Conservation (phyloP, 495 filamentous ascomycete species). For the Patellaria atrata region DNA sequence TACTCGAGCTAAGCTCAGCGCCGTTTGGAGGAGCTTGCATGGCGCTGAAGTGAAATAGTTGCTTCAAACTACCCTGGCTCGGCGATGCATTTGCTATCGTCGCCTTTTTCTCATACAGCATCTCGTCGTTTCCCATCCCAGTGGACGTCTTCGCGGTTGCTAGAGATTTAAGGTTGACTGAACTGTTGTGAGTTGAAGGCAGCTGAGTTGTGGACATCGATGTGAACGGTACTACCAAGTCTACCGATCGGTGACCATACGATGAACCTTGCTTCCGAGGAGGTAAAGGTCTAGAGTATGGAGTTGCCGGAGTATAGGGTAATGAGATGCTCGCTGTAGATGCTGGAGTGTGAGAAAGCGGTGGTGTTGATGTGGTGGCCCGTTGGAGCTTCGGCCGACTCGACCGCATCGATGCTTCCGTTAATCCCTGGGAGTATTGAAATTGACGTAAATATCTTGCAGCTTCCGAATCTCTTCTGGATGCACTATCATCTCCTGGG, state of each 20-base stretch:
- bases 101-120: conserved; percentile 17
- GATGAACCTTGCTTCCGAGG: conserved; percentile 18
- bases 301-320: conserved; percentile 16
- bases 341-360: conserved; percentile 24
- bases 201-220: conserved; percentile 8
- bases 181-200: conserved; percentile 11
- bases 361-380: conserved; percentile 20
- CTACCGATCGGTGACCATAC: conserved; percentile 19
- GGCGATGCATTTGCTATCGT: conserved; percentile 12
- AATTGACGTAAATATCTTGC: conserved; percentile 22
- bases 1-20: too few relatives aligned
- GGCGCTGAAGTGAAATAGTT: conserved; percentile 16
- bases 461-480: conserved; percentile 18
- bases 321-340: conserved; percentile 22
- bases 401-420: conserved; percentile 8
- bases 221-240: conserved; percentile 23
- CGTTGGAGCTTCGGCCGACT: conserved; percentile 16
- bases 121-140: conserved; percentile 5
- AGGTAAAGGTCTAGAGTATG: conserved; percentile 21
- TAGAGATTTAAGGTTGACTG: conserved; percentile 15
- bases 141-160: conserved; percentile 15
- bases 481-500: conserved; percentile 10
- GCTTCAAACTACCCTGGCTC: conserved; percentile 20
- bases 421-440: conserved; percentile 10
- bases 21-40: conserved; percentile 10